phyloP scores from a whole-genome alignment of 768 basidiomycete species.

The Suillus variegatus region DNA sequence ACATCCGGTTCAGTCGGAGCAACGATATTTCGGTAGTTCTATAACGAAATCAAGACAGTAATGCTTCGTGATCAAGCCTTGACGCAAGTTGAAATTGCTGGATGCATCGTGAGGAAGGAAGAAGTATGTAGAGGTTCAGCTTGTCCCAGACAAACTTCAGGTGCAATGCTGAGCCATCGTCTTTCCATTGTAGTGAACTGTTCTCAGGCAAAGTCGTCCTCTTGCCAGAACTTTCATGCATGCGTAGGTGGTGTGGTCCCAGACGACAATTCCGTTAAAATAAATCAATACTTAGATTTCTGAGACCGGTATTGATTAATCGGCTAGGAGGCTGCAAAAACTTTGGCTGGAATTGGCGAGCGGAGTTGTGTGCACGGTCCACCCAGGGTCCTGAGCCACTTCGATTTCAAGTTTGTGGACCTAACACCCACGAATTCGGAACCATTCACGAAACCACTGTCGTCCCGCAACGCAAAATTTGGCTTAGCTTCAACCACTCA shows the following conservation, averaged over 20 bases:
- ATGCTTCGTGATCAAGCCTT: neutral
- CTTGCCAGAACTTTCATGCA: neutral
- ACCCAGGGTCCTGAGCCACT: slow-evolving; percentile 2
- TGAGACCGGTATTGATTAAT: neutral
- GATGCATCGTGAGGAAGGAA: neutral
- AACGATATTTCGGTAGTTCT: neutral
- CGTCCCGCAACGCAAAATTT: neutral
- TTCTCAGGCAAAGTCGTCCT: neutral
- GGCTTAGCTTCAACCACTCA: slow-evolving; percentile 1
- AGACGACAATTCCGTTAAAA: neutral
- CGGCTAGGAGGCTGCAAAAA: neutral
- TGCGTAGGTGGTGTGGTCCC: neutral
- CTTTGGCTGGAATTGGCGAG: slow-evolving; percentile 5
- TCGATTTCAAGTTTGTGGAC: neutral
- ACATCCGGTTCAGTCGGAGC: neutral
- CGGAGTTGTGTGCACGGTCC: slow-evolving; percentile 4
- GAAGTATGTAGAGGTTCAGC: neutral
- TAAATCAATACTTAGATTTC: neutral
- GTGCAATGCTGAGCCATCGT: neutral
- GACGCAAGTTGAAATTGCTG: neutral
- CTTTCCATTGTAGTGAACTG: neutral
- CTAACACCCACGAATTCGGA: neutral
- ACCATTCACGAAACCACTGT: neutral
- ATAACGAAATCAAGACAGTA: neutral
- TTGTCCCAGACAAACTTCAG: neutral